Evolutionary conservation across 164 flowering plant species (phyloP).

Genomic region (Kingdonia uniflora): DNA sequence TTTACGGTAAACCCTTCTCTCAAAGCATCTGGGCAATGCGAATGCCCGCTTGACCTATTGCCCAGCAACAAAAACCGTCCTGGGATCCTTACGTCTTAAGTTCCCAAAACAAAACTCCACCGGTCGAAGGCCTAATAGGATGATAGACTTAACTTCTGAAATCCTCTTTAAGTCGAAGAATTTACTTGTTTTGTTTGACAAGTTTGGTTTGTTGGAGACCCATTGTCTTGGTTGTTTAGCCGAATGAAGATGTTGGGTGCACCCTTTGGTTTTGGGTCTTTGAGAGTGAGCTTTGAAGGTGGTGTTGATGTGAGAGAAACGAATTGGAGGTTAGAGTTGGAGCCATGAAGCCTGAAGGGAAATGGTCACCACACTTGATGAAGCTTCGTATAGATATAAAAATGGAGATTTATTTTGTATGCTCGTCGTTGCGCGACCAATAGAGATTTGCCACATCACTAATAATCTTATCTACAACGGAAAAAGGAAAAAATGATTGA

Average conservation of each 20-base stretch:
- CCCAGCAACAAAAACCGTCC: conserved; percentile 87
- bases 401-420: not conserved
- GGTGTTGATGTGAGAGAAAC: conserved; percentile 40
- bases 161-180: conserved; percentile 41
- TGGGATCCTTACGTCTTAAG: conserved; percentile 54
- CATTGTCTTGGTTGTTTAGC: conserved; percentile 19
- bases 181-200: conserved; percentile 14
- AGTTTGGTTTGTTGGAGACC: conserved; percentile 9
- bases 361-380: no score
- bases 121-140: conserved; percentile 50
- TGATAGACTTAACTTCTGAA: conserved; percentile 48
- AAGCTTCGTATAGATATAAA: not conserved
- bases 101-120: conserved; percentile 30
- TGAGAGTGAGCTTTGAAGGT: conserved; percentile 19
- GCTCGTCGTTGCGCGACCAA: conserved; percentile 16
- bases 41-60: conserved; percentile 72
- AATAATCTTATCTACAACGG: no score
- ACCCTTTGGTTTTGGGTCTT: conserved; percentile 16
- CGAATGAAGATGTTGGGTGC: conserved; percentile 21
- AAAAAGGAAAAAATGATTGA: no score
- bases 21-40: conserved; percentile 64
- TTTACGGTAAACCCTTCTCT: conserved; percentile 64
- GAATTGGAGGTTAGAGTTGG: conserved; percentile 63
- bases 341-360: conserved; percentile 33
- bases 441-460: conserved; percentile 28